Evolutionary conservation across 345 rosid species (phyloP), one percentile per base, ranked within the genome.

Genomic region (Psidium guajava): DNA sequence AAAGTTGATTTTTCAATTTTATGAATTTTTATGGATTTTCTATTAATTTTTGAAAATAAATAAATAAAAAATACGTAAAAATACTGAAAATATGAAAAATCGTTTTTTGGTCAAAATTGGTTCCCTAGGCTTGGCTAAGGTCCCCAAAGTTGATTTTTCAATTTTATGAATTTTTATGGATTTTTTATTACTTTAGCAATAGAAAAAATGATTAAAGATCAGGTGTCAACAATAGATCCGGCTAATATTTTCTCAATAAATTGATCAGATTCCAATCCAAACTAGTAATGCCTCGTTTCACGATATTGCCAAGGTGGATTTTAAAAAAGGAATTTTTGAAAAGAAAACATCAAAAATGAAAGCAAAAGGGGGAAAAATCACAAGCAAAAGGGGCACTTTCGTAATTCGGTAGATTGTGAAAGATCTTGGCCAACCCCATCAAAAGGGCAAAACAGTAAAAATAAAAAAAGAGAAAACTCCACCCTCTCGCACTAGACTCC

Each of bases 401-500:
- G 93, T 86, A 87, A 91, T 84, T 56, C 0, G 0, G 77, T 36
- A 69, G 74, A 9, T 36, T 40, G 21, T 11, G 77, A 18, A 36
- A 69, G 47, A 36, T 69, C 77, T 50, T 49, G 25, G 75, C 85
- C 15, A 77, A 86, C 47, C 56, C 32, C 24, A 69, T 20, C 25
- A 40, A 56, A 83, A 82, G 94, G 92, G 90, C 87, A 92, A 87
- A 51, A 59, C 32, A 12, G 92, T 89, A 88, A 91, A 85, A 49
- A 13, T 3, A 20, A 0, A 0, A 9, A 44, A 4, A 74, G 57
- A n/a, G 40, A 36, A 27, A 18, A 25, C 86, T 42, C 85, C 69
- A 22, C 52, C 61, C 20, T 54, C 24, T 47, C 83, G 3, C 22
- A 77, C 58, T 25, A 83, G 64, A 83, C 73, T 82, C 83, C 84